Evolutionary conservation across 164 flowering plant species (phyloP), one percentile per base, ranked within the genome.

Genomic region (Tetracentron sinense): DNA sequence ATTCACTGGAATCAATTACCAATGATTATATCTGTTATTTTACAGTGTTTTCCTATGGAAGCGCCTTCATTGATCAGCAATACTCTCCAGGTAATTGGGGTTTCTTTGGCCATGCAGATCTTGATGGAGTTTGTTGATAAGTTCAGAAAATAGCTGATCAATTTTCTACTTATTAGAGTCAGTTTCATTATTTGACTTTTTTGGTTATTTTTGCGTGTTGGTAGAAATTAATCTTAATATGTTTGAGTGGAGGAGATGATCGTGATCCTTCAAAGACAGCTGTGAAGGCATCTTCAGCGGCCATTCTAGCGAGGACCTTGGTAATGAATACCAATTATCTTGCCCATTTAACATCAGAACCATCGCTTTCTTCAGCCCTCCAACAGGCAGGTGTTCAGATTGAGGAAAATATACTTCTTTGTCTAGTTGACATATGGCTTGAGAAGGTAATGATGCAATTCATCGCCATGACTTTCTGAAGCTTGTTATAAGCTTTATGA

Each of bases 191-290:
- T 35, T 38, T 58, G 22, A 46, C 7, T 11, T 23, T 42, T 31
- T 57, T 42, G 7, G 21, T 69, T 38, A 21, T 42, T 42, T 4
- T 47, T 56, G 19, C 38, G 29, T 64, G 21, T 73, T 76, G 20
- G 69, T 56, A 94, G 99, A 91, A 85, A 88, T 72, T 94, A 38
- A 67, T 86, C 44, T 64, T 79, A 56, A 81, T 88, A 69, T 88
- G 90, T 71, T 73, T 94, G 78, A 81, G 83, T 74, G 96, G 97
- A 71, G 89, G 89, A 67, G 99, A 89, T 68, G 94, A 88, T 42
- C 69, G 51, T 58, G 89, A 88, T 77, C 96, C 99, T 64, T 83
- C 82, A 25, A 89, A 81, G 77, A 67, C 96, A 62, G 69, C 88
- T 52, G 89, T 91, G 20, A 89, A 82, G 74, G 86, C 88, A 61